phyloP scores from a whole-genome alignment of 371 early-diverging fungal genomes.

The Mortierella sp. region DNA sequence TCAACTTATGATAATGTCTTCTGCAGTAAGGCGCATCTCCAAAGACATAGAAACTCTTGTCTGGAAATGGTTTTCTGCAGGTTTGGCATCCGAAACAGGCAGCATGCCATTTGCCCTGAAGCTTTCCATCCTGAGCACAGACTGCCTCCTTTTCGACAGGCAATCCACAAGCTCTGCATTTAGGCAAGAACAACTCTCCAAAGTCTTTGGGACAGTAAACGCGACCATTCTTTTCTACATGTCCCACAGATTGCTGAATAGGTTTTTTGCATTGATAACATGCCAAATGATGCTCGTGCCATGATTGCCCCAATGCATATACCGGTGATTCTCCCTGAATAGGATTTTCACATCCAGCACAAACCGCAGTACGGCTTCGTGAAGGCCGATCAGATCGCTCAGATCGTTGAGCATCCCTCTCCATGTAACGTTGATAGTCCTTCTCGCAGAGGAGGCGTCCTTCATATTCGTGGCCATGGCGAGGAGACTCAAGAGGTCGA shows the following conservation, averaged over 20 bases:
- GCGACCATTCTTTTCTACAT: constrained; percentile 78
- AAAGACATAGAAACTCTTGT: constrained; percentile 89
- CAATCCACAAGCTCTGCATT: constrained; percentile 75
- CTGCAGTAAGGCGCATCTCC: constrained; percentile 87
- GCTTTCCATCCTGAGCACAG: constrained; percentile 81
- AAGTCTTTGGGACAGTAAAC: constrained; percentile 85
- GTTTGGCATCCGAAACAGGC: constrained; percentile 82
- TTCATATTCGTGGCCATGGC: constrained; percentile 73
- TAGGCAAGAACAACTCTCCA: constrained; percentile 69
- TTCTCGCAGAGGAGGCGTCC: constrained; percentile 80
- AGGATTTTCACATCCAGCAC: constrained; percentile 40
- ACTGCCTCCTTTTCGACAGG: constrained; percentile 83
- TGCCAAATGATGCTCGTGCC: constrained; percentile 76
- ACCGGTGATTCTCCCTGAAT: constrained; percentile 61
- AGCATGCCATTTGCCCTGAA: constrained; percentile 86
- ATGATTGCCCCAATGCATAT: constrained; percentile 72
- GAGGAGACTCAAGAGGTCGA: constrained; percentile 70
- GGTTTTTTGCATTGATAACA: constrained; percentile 76
- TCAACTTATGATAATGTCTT: constrained; percentile 85
- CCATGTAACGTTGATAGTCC: constrained; percentile 67
- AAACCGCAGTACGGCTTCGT: constrained; percentile 16
- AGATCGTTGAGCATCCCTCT: constrained; percentile 59
- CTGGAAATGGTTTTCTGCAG: constrained; percentile 85
- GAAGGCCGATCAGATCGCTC: constrained; percentile 55
- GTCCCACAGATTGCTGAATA: constrained; percentile 61